phyloP scores from a whole-genome alignment of 106 monocot species.

The Gastrodia elata region DNA sequence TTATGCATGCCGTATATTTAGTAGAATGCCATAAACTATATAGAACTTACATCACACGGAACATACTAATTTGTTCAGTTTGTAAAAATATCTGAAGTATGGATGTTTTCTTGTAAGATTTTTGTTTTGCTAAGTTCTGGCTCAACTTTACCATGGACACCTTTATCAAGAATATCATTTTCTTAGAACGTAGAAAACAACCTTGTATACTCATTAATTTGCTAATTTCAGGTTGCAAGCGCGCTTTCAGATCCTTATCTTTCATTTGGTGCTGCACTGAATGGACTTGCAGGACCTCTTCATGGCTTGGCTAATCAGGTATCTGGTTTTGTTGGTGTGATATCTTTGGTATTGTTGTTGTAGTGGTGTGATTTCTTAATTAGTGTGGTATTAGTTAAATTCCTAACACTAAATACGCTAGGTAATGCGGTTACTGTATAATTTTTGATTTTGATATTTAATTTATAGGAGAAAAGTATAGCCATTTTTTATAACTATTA shows the following conservation, averaged over 20 bases:
- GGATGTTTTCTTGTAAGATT: background rate
- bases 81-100: background rate
- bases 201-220: background rate
- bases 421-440: background rate
- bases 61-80: background rate
- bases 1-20: background rate
- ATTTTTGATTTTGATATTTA: background rate
- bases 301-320: constrained; percentile 99
- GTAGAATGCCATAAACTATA: background rate
- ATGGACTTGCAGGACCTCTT: constrained; percentile 96
- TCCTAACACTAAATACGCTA: background rate
- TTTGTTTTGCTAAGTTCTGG: background rate
- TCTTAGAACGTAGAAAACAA: background rate
- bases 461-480: background rate
- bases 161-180: background rate
- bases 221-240: constrained; percentile 75
- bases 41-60: background rate
- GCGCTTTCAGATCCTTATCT: constrained; percentile 97
- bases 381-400: background rate
- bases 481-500: background rate
- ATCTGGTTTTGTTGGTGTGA: constrained; percentile 1
- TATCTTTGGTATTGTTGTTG: background rate
- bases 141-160: background rate
- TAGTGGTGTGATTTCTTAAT: background rate
- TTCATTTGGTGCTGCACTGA: constrained; percentile 90